These are phyloP conservation scores for Tolypocladium nubicola DNA, from an alignment of 2,329 filamentous ascomycete genomes.

Conservation along the genomic window DNA sequence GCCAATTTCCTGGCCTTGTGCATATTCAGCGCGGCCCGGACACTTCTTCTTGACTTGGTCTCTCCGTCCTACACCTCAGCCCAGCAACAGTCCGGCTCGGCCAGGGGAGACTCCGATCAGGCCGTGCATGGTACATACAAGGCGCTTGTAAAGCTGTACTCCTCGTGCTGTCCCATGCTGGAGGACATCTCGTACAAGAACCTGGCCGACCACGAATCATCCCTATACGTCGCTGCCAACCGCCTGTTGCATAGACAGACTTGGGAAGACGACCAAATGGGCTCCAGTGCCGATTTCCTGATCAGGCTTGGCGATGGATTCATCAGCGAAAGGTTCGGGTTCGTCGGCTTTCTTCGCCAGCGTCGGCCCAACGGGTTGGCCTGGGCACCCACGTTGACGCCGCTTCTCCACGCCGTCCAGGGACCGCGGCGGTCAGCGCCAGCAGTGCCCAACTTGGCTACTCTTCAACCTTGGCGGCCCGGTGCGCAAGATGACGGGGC, in stretches of 20 bases:
- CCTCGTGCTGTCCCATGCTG: constrained; percentile 29
- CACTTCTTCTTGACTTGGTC: constrained; percentile 36
- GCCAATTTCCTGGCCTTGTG: constrained; percentile 44
- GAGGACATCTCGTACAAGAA: constrained; percentile 31
- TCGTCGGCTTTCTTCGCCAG: constrained; percentile 21
- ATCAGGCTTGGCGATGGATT: constrained; percentile 35
- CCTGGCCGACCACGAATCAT: constrained; percentile 33
- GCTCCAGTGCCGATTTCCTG: constrained; percentile 39
- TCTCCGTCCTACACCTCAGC: background rate
- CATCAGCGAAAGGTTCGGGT: constrained; percentile 18
- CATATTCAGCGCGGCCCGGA: constrained; percentile 46
- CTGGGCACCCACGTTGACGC: constrained; percentile 7
- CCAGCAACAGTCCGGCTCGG: background rate
- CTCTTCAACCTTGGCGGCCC: constrained; percentile 4
- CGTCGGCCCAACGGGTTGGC: constrained; percentile 2
- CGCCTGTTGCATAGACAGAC: constrained; percentile 34
- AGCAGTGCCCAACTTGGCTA: background rate
- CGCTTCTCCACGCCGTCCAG: constrained; percentile 1
- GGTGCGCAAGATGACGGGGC: constrained; percentile 7
- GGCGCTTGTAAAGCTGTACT: constrained; percentile 38
- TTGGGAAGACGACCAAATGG: constrained; percentile 35
- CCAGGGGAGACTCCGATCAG: background rate
- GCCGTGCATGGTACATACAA: constrained; percentile 17
- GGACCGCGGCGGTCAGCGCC: constrained; percentile 4
- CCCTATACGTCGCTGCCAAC: constrained; percentile 27